Evolutionary conservation across 148 eudicot species (phyloP), one percentile per base, ranked within the genome.

Genomic region (Silene uniflora): DNA sequence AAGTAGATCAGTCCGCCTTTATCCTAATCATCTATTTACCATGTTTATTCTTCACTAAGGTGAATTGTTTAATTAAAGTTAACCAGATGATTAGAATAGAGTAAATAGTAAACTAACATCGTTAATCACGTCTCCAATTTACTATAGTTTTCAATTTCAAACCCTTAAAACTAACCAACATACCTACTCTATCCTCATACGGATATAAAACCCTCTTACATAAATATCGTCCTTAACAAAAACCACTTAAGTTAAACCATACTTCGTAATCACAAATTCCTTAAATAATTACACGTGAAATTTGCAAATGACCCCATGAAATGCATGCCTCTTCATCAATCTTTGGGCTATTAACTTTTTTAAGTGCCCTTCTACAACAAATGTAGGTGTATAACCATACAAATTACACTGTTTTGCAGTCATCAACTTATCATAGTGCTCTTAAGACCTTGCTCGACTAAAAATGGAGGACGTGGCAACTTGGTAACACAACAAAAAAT

Each of bases 281-380:
- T 63, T 66, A 14, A 2, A 29, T 32, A 14, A 32, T 66, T 27
- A 65, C 44, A 29, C 32, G n/a, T 29, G 69, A 17, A 35, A 32
- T 29, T 32, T 10, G 10, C 56, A 18, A 68, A 68, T 44, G 72
- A 69, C 72, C 72, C 58, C 16, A 46, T 47, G 49, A 47, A 69
- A 69, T 46, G 58, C 18, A 23, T 69, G 72, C 29, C 72, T 22
- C 59, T 69, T 69, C 72, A 69, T 18, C 17, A 69, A 47, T 25
- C 17, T 46, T 46, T 46, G 59, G 32, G 72, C 72, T 69, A 69
- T 0, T 0, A 21, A 69, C 25, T 69, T 32, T 52, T 2, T 13
- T 14, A 1, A 52, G 56, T 52, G 56, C 2, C 56, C 56, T 52
- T 52, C 56, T 52, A 52, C 5, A 11, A 52, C 56, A 52, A 13